Evolutionary conservation across 768 basidiomycete species (phyloP), one percentile per base, ranked within the genome.

Genomic region (Hypholoma fasciculare): DNA sequence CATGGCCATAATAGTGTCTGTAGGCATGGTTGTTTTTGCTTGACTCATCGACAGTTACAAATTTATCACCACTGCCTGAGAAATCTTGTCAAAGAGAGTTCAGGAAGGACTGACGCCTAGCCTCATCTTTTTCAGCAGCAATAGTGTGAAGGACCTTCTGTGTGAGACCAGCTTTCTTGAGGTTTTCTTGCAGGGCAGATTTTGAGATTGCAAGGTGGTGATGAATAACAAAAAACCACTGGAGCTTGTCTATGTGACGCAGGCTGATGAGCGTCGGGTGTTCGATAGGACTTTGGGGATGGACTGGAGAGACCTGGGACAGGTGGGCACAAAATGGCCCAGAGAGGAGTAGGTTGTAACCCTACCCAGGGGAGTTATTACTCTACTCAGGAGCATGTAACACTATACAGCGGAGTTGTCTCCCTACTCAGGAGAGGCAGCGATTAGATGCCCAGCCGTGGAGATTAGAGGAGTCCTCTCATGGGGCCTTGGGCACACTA

Each of bases 131-230:
- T 51, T 72, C 67, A 0, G 14, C 8, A 47, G 69, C 70, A 44
- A 70, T 63, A 20, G 65, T 69, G 37, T 67, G 67, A 4, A 71
- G 60, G 77, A 91, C 84, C 67, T 91, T 91, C 76, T 89, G 87
- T 49, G 58, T 87, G 23, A 86, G 72, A 8, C 87, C 89, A 58
- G 90, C 72, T 63, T 86, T 83, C 59, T 89, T 84, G 34, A 93
- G 77, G 66, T 89, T 93, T 54, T 87, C 82, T 62, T 90, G 68
- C 0, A 72, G 60, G 4, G 66, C 58, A 0, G 64, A 55, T 4
- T 49, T 53, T 3, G 64, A 63, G 49, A 73, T 67, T 13, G 26
- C 12, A 1, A 72, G 56, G 23, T 65, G 26, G 19, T 71, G 67
- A 23, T 67, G 54, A 9, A 69, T 17, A 0, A 61, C 63, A 0